phyloP scores from a whole-genome alignment of 805 yeast genomes.

The Wickerhamiella parazyma region DNA sequence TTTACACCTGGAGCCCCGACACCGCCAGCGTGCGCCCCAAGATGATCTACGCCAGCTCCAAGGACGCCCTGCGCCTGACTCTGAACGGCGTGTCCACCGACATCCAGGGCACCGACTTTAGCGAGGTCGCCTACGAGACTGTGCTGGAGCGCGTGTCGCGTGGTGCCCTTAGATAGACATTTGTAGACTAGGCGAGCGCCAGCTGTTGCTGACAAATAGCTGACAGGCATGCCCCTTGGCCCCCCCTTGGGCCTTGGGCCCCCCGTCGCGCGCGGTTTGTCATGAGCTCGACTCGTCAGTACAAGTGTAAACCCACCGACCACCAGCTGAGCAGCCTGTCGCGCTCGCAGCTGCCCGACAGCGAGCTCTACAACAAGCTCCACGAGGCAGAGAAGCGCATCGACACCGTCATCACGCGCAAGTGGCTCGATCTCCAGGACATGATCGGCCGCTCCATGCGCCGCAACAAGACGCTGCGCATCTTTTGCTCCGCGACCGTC shows the following conservation, averaged over 20 bases:
- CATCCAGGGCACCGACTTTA: constrained; percentile 94
- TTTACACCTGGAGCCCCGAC: constrained; percentile 94
- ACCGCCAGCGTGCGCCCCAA: constrained; percentile 84
- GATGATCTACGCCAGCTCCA: constrained; percentile 98
- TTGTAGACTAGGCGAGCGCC: too few relatives aligned
- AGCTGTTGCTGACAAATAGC: too few relatives aligned
- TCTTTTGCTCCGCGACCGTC: constrained; percentile 68
- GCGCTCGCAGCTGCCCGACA: constrained; percentile 45
- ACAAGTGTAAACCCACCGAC: constrained; percentile 36
- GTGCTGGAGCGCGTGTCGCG: constrained; percentile 80
- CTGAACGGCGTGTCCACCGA: constrained; percentile 89
- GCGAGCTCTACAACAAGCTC: constrained; percentile 55
- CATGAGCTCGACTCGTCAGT: constrained; percentile 16
- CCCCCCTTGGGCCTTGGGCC: too few relatives aligned
- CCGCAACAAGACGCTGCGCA: constrained; percentile 49
- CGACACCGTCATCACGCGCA: constrained; percentile 71
- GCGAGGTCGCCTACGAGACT: constrained; percentile 90
- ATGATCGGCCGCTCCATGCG: constrained; percentile 35
- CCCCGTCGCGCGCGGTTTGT: not conserved
- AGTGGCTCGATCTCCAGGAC: constrained; percentile 76
- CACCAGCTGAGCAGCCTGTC: constrained; percentile 36
- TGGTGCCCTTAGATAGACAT: constrained; percentile 35
- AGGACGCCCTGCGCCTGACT: constrained; percentile 95
- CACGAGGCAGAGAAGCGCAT: constrained; percentile 69
- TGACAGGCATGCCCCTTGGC: too few relatives aligned